A percentile compares a stretch with the other conserved stretches of the same genome.
phyloP scores from a whole-genome alignment of 192 early-diverging fungal species.

The Backusella mclennaniae region DNA sequence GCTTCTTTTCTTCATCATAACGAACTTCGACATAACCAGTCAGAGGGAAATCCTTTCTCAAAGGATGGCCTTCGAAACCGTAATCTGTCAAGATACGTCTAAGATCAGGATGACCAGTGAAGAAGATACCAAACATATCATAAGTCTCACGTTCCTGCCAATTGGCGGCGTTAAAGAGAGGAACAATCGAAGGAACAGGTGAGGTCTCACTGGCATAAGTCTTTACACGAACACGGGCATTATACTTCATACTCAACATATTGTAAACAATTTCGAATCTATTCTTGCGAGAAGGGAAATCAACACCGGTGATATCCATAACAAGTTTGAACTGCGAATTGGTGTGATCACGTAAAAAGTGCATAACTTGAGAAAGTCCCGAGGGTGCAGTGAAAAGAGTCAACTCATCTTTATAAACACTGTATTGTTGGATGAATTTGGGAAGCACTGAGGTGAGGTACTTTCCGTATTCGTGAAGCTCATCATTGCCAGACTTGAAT shows the following conservation, averaged over 20 bases:
- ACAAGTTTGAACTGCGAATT: conserved; percentile 91
- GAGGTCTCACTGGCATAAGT: conserved; percentile 91
- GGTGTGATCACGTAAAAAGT: conserved; percentile 93
- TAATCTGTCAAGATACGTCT: conserved; percentile 97
- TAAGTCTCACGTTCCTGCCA: conserved; percentile 99
- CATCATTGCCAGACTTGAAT: conserved; percentile 40
- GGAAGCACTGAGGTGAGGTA: conserved; percentile 85
- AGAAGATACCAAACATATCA: conserved; percentile 99
- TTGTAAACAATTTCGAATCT: conserved; percentile 98
- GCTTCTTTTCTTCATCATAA: conserved; percentile 98
- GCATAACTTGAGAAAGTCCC: conserved; percentile 71
- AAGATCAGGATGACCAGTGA: conserved; percentile 93
- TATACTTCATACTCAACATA: conserved; percentile 81
- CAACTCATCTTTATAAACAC: conserved; percentile 97
- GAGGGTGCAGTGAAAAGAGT: conserved; percentile 91
- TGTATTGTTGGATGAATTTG: conserved; percentile 96
- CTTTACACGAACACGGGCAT: conserved; percentile 95
- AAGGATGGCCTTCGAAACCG: conserved; percentile 93
- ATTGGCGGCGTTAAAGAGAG: conserved; percentile 82
- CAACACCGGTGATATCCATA: conserved; percentile 85
- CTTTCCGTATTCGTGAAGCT: conserved; percentile 84
- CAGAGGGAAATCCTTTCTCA: conserved; percentile 98
- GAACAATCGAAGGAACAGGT: conserved; percentile 85
- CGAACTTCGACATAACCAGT: conserved; percentile 98
- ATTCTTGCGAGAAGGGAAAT: conserved; percentile 88